Conservation (phyloP, 176 grass and related monocot species). For the Aegilops longissima region DNA sequence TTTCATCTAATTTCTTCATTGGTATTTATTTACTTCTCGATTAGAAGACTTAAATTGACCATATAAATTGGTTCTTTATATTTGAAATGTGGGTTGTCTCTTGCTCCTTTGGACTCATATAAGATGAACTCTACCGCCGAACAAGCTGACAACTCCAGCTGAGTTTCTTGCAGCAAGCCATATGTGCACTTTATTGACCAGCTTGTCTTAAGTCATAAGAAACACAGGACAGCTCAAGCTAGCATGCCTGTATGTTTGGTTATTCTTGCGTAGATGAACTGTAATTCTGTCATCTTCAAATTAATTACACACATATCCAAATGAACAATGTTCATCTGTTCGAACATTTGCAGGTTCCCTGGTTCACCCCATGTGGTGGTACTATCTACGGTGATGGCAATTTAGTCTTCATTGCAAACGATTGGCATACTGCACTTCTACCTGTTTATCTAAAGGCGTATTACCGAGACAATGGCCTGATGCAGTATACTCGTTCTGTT, state of each 20-base stretch:
- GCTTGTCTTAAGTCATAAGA: conserved; percentile 4
- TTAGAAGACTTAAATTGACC: neutral
- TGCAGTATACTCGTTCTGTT: conserved; percentile 82
- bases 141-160: neutral
- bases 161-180: neutral
- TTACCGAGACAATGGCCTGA: conserved; percentile 92
- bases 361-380: conserved; percentile 80
- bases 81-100: neutral
- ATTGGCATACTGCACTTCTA: conserved; percentile 95
- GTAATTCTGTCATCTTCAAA: neutral
- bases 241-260: neutral
- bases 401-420: conserved; percentile 92
- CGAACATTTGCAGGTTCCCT: conserved; percentile 64
- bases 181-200: neutral
- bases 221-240: neutral
- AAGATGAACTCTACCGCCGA: neutral
- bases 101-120: neutral
- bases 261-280: neutral
- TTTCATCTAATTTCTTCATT: neutral
- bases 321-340: neutral
- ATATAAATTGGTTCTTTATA: neutral
- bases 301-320: neutral
- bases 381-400: conserved; percentile 89
- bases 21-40: neutral
- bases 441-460: conserved; percentile 89